Conservation (phyloP, 192 early-diverging fungal genomes). For the Irineochytrium annulatum region DNA sequence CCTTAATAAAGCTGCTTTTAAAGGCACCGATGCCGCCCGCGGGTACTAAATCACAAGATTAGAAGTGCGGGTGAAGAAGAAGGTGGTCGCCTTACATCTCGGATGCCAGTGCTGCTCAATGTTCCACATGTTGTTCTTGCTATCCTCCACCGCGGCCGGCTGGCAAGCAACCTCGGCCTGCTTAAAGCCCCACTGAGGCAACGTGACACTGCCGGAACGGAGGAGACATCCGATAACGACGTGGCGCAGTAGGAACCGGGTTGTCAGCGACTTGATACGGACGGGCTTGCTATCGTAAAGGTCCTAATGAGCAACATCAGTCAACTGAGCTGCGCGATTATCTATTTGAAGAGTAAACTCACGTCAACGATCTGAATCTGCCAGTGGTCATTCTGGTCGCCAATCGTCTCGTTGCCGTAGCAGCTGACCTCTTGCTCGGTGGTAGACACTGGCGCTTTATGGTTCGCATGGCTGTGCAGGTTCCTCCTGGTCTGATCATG, state of each 20-base stretch:
- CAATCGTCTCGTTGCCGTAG: conserved; percentile 71
- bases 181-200: conserved; percentile 96
- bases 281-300: conserved; percentile 7
- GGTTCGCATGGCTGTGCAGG: conserved; percentile 81
- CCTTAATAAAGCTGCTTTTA: conserved; percentile 71
- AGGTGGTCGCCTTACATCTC: conserved; percentile 41
- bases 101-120: conserved; percentile 82
- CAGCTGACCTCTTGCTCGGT: conserved; percentile 82
- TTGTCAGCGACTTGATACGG: conserved; percentile 67
- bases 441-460: conserved; percentile 66
- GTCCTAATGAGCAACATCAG: neutral
- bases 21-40: conserved; percentile 57
- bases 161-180: conserved; percentile 92
- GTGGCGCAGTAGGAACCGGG: conserved; percentile 79
- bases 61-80: neutral
- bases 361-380: conserved; percentile 75
- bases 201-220: conserved; percentile 62
- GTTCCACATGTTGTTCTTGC: conserved; percentile 80
- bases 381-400: conserved; percentile 92
- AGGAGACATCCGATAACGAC: conserved; percentile 68
- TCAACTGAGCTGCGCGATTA: too few species aligned
- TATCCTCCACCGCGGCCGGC: conserved; percentile 39
- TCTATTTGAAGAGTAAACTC: conserved; percentile 14
- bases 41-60: conserved; percentile 54
- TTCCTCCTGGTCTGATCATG: conserved; percentile 70